A percentile compares a stretch with the other conserved stretches of the same genome.
Evolutionary conservation across 495 filamentous ascomycete species (phyloP).

Genomic region (Hyaloscypha variabilis): DNA sequence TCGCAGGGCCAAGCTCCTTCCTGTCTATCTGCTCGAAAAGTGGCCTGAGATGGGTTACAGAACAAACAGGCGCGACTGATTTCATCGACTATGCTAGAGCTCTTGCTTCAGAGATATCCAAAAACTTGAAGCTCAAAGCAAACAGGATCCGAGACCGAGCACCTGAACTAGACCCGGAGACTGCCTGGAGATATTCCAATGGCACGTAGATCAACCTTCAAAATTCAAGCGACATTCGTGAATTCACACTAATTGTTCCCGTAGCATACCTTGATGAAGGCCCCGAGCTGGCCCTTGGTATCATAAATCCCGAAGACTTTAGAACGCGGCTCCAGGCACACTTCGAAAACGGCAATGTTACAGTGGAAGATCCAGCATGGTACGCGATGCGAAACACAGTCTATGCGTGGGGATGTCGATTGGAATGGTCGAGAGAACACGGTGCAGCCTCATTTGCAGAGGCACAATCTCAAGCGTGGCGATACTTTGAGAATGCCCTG

Average conservation of each 20-base stretch:
- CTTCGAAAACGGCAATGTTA: neutral
- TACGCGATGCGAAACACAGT: slow-evolving; percentile 24
- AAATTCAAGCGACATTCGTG: too few relatives aligned
- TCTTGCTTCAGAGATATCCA: neutral
- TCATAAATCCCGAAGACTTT: neutral
- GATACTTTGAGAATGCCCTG: slow-evolving; percentile 12
- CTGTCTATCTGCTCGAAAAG: slow-evolving; percentile 24
- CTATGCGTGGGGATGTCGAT: slow-evolving; percentile 19
- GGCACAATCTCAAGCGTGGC: neutral
- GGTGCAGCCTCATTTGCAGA: neutral
- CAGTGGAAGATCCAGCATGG: slow-evolving; percentile 15
- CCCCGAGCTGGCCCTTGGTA: slow-evolving; percentile 9
- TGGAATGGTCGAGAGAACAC: slow-evolving; percentile 5
- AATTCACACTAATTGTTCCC: too few relatives aligned
- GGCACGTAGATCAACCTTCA: too few relatives aligned
- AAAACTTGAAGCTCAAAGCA: neutral
- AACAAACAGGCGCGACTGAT: slow-evolving; percentile 16
- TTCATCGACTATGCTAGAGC: slow-evolving; percentile 4
- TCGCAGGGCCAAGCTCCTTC: slow-evolving; percentile 15
- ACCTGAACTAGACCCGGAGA: slow-evolving; percentile 19
- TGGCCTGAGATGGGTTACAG: slow-evolving; percentile 23
- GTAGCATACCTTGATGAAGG: slow-evolving; percentile 22
- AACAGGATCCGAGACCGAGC: neutral
- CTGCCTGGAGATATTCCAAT: slow-evolving; percentile 22
- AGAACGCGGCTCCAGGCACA: neutral